These are phyloP conservation scores for Cryptosporidium baileyi DNA, from an alignment of 169 alveolate species.

Conservation along the genomic window DNA sequence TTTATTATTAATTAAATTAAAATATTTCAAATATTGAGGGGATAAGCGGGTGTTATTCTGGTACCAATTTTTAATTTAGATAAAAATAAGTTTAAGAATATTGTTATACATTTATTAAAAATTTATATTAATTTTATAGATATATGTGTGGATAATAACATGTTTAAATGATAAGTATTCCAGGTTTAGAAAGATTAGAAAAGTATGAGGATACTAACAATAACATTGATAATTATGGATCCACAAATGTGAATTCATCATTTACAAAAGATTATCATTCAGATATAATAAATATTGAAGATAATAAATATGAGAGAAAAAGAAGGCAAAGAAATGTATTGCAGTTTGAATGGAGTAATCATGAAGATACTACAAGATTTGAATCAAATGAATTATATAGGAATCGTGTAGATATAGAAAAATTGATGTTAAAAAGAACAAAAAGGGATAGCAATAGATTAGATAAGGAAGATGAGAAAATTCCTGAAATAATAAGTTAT, in stretches of 20 bases:
- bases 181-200: slow-evolving; percentile 33
- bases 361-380: slow-evolving; percentile 85
- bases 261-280: background rate
- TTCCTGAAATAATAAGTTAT: background rate
- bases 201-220: background rate
- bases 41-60: no score
- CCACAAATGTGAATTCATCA: background rate
- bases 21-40: no score
- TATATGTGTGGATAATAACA: background rate
- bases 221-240: background rate
- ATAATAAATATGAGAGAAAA: background rate
- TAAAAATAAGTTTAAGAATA: no score
- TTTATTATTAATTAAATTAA: no score
- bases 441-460: slow-evolving; percentile 69
- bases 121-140: no score
- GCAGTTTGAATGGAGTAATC: slow-evolving; percentile 87
- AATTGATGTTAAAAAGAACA: slow-evolving; percentile 20
- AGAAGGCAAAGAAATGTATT: slow-evolving; percentile 76
- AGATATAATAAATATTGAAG: background rate
- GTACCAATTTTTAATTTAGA: no score
- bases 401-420: slow-evolving; percentile 79
- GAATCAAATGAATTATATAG: slow-evolving; percentile 89
- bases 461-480: background rate
- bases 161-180: slow-evolving; percentile 39
- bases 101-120: no score